phyloP scores from a whole-genome alignment of 805 yeast genomes.

The Torulaspora maleeae region DNA sequence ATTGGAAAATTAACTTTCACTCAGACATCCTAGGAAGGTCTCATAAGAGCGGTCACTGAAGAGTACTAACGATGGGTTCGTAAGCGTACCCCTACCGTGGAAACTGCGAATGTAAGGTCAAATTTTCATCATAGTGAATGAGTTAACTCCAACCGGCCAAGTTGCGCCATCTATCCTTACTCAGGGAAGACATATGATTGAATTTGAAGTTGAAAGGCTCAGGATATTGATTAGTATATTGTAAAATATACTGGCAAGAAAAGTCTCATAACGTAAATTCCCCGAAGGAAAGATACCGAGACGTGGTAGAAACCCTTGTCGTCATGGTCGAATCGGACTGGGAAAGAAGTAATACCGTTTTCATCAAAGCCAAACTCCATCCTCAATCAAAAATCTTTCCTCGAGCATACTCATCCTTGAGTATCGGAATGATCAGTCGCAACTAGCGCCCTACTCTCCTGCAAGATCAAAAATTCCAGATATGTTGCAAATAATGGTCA shows the following conservation, averaged over 20 bases:
- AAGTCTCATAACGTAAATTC: slow-evolving; percentile 42
- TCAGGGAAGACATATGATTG: background rate
- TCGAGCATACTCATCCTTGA: slow-evolving; percentile 21
- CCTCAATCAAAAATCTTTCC: slow-evolving; percentile 15
- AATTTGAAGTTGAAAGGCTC: slow-evolving; percentile 24
- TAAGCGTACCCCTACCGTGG: slow-evolving; percentile 82
- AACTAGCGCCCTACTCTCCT: background rate
- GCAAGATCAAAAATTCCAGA: background rate
- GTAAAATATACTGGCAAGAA: slow-evolving; percentile 75
- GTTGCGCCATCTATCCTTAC: background rate
- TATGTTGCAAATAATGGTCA: background rate
- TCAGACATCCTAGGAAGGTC: slow-evolving; percentile 96
- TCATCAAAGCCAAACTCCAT: slow-evolving; percentile 38
- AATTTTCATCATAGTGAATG: slow-evolving; percentile 62
- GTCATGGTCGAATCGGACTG: slow-evolving; percentile 92
- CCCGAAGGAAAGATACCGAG: slow-evolving; percentile 27
- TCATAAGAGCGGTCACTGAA: slow-evolving; percentile 74
- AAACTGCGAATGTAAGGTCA: slow-evolving; percentile 86
- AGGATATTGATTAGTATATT: slow-evolving; percentile 30
- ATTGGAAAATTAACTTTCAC: slow-evolving; percentile 26
- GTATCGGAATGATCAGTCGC: slow-evolving; percentile 1
- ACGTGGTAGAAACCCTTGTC: slow-evolving; percentile 58
- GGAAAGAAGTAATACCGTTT: slow-evolving; percentile 76
- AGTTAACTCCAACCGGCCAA: slow-evolving; percentile 1
- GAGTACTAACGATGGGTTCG: slow-evolving; percentile 72